A percentile compares a stretch with the other conserved stretches of the same genome.
These are phyloP conservation scores for Salisapilia sapeloensis DNA, from an alignment of 352 stramenopile genomes.

Conservation along the genomic window DNA sequence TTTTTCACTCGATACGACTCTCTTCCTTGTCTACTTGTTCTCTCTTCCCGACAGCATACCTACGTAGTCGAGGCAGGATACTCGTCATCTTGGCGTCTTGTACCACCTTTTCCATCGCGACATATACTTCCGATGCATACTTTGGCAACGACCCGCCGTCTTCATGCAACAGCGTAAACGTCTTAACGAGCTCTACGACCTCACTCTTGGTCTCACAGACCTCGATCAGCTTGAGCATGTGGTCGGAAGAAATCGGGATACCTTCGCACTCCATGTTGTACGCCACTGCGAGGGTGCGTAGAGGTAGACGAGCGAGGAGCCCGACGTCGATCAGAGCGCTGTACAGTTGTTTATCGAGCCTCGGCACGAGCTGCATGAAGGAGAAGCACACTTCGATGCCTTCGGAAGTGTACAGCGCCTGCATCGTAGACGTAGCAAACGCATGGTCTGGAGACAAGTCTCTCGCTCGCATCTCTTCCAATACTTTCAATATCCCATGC, in stretches of 20 bases:
- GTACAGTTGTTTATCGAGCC: conserved; percentile 22
- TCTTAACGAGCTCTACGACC: conserved; percentile 30
- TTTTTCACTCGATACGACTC: too few relatives aligned
- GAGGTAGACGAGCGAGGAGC: conserved; percentile 31
- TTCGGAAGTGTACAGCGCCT: conserved; percentile 26
- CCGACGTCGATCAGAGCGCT: conserved; percentile 33
- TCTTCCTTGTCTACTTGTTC: too few relatives aligned
- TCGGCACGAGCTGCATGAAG: conserved; percentile 34
- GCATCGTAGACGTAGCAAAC: conserved; percentile 50
- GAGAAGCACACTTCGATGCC: conserved; percentile 64
- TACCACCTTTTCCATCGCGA: too few relatives aligned
- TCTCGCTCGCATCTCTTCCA: conserved; percentile 24
- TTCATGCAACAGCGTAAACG: conserved; percentile 53
- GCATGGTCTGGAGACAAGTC: conserved; percentile 18
- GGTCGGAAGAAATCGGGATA: conserved; percentile 20
- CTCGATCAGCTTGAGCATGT: conserved; percentile 29
- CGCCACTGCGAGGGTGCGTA: conserved; percentile 50
- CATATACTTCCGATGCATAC: too few relatives aligned
- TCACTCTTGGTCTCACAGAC: conserved; percentile 25
- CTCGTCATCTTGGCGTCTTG: too few relatives aligned
- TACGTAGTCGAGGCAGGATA: too few relatives aligned
- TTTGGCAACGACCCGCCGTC: too few relatives aligned
- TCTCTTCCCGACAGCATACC: too few relatives aligned
- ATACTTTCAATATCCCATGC: conserved; percentile 15
- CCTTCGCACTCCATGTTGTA: conserved; percentile 80